Evolutionary conservation across 208 protist species (phyloP).

Genomic region (Plasmodiophora brassicae): DNA sequence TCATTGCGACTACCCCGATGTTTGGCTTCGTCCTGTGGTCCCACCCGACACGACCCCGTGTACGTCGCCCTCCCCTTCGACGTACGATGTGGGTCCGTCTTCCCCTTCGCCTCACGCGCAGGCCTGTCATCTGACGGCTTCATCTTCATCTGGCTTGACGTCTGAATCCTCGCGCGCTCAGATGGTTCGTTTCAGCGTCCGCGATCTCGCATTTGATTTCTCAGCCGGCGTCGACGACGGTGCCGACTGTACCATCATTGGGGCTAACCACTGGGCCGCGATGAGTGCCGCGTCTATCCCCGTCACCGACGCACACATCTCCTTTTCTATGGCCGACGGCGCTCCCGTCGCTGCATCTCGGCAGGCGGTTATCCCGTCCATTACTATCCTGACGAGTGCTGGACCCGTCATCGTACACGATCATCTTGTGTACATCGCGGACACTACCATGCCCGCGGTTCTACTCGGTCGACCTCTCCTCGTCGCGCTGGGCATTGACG

Average conservation of each 20-base stretch:
- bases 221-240: neutral
- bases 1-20: no score
- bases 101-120: neutral
- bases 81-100: neutral
- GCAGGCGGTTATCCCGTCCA: neutral
- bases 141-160: neutral
- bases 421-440: neutral
- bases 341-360: neutral
- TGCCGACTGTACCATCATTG: neutral
- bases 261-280: neutral
- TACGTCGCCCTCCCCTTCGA: neutral
- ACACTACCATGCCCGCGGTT: neutral
- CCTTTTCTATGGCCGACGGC: neutral
- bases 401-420: neutral
- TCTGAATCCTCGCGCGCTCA: no score
- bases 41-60: neutral
- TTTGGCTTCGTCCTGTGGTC: neutral
- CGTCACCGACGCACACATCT: no score
- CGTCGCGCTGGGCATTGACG: neutral
- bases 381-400: neutral
- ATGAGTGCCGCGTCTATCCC: neutral
- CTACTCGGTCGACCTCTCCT: neutral
- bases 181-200: neutral
- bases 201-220: neutral
- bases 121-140: neutral